Evolutionary conservation across 768 basidiomycete species (phyloP).

Genomic region (Xerocomellus intermedius): DNA sequence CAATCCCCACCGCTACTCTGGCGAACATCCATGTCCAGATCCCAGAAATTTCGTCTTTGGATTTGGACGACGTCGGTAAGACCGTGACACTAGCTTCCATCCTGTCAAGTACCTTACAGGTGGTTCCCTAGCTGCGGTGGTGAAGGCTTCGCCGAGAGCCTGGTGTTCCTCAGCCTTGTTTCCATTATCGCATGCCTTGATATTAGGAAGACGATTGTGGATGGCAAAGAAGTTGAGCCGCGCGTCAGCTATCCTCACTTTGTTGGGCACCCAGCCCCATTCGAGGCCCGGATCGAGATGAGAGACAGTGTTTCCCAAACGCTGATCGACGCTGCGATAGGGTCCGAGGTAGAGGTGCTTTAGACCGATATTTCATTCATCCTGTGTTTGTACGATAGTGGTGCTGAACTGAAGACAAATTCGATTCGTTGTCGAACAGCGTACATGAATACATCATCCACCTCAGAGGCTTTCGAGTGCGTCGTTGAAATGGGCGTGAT

Average conservation of each 20-base stretch:
- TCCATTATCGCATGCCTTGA: not conserved
- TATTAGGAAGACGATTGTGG: not conserved
- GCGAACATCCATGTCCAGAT: not conserved
- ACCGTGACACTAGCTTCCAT: not conserved
- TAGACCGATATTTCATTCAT: not conserved
- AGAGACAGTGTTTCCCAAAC: not conserved
- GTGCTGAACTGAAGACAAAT: no score
- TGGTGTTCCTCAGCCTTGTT: not conserved
- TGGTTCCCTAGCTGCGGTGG: not conserved
- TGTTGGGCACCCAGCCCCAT: not conserved
- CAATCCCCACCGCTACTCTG: not conserved
- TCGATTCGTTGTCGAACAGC: no score
- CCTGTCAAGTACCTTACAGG: not conserved
- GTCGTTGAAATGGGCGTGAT: no score
- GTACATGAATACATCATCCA: no score
- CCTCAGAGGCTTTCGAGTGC: no score
- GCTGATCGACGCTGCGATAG: not conserved
- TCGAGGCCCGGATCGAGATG: not conserved
- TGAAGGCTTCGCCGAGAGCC: not conserved
- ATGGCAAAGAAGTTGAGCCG: not conserved
- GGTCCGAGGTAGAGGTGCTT: not conserved
- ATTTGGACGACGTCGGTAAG: constrained; percentile 7
- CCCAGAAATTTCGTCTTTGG: constrained; percentile 1
- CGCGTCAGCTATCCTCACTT: not conserved
- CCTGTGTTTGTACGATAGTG: no score